Conservation (phyloP, 148 eudicot species). For the Nyssa sinensis region DNA sequence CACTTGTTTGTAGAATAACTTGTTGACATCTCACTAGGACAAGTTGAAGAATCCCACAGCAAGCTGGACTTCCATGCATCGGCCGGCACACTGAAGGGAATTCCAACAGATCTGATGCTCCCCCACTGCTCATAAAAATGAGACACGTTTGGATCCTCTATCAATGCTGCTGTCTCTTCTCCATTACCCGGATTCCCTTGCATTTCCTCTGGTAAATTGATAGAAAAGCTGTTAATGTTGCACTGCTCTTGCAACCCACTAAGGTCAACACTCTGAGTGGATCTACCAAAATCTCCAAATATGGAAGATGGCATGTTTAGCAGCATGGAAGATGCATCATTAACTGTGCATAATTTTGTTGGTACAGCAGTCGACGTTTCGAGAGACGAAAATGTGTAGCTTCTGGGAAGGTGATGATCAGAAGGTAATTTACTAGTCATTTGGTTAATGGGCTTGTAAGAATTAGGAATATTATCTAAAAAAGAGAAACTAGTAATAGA, state of each 20-base stretch:
- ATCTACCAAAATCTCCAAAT: constrained; percentile 11
- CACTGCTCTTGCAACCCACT: constrained; percentile 5
- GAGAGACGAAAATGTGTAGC: constrained; percentile 28
- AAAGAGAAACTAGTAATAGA: constrained; percentile 15
- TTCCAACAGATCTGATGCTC: not conserved
- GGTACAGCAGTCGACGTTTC: constrained; percentile 16
- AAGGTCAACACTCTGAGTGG: constrained; percentile 6
- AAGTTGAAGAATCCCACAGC: constrained; percentile 43
- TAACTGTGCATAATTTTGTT: constrained; percentile 18
- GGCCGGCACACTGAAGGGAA: constrained; percentile 18
- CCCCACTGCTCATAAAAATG: not conserved
- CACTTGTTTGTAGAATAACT: constrained; percentile 47
- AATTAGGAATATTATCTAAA: constrained; percentile 20
- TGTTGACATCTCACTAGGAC: constrained; percentile 44
- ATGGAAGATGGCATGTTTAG: not conserved
- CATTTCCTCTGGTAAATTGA: constrained; percentile 13
- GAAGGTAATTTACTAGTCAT: constrained; percentile 13
- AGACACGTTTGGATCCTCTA: not conserved
- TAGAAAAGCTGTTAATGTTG: not conserved
- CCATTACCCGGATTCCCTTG: constrained; percentile 9
- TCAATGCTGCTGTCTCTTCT: constrained; percentile 14
- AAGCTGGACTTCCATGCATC: constrained; percentile 34
- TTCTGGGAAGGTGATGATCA: constrained; percentile 21
- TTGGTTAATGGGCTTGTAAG: constrained; percentile 24
- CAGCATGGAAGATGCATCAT: constrained; percentile 34